Evolutionary conservation across 31 red algal genomes (phyloP).

Genomic region (Asparagopsis taxiformis): DNA sequence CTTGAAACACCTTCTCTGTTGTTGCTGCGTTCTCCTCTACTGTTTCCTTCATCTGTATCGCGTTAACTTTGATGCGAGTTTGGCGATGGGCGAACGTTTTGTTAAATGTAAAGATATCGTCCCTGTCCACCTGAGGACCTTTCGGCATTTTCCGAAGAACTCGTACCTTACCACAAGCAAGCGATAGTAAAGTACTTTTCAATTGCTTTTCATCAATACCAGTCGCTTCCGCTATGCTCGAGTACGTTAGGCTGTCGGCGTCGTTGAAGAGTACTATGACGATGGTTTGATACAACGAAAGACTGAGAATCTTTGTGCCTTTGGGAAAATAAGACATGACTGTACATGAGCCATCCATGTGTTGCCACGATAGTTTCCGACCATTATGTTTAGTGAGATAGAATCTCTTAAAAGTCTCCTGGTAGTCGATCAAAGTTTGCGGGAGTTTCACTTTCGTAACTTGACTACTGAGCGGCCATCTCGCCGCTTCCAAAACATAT

Average conservation of each 20-base stretch:
- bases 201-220: slow-evolving; percentile 86
- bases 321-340: slow-evolving; percentile 81
- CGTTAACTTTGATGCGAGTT: slow-evolving; percentile 83
- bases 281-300: slow-evolving; percentile 96
- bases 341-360: slow-evolving; percentile 74
- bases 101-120: slow-evolving; percentile 87
- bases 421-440: slow-evolving; percentile 63
- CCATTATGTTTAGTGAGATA: slow-evolving; percentile 89
- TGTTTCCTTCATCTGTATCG: slow-evolving; percentile 93
- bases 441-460: slow-evolving; percentile 74
- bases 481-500: slow-evolving; percentile 80
- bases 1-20: slow-evolving; percentile 86
- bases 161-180: slow-evolving; percentile 89
- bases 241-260: slow-evolving; percentile 53
- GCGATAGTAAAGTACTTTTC: slow-evolving; percentile 81
- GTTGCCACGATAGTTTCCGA: slow-evolving; percentile 90
- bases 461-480: slow-evolving; percentile 82
- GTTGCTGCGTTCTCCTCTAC: slow-evolving; percentile 85
- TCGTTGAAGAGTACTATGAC: slow-evolving; percentile 95
- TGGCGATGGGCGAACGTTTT: slow-evolving; percentile 64
- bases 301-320: slow-evolving; percentile 70
- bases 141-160: slow-evolving; percentile 81
- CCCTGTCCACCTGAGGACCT: slow-evolving; percentile 41
- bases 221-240: slow-evolving; percentile 68
- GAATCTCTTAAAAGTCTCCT: slow-evolving; percentile 88